Percentiles rank a stretch among this genome's conserved stretches.
phyloP scores from a whole-genome alignment of 1,284 basidiomycete species.

The Malassezia psittaci region DNA sequence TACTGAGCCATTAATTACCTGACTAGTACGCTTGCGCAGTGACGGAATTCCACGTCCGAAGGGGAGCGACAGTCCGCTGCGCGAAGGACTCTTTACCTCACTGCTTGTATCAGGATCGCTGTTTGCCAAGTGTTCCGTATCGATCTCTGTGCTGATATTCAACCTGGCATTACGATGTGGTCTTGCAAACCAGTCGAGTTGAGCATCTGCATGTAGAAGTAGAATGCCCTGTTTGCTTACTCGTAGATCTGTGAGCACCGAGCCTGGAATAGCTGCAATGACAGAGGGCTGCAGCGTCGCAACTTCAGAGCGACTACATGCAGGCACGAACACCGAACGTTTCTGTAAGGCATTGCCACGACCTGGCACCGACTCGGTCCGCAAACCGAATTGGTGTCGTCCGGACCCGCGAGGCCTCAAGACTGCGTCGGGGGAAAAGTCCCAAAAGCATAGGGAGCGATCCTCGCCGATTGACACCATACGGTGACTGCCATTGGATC shows the following conservation, averaged over 20 bases:
- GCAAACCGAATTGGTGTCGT: background rate
- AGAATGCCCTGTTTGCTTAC: background rate
- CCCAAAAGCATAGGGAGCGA: conserved; percentile 38
- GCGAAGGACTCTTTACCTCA: background rate
- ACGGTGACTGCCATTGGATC: conserved; percentile 46
- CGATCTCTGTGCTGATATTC: background rate
- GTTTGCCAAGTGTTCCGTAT: background rate
- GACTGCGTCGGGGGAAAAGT: conserved; percentile 22
- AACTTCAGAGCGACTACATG: conserved; percentile 5
- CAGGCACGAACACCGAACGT: background rate
- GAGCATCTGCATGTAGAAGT: conserved; percentile 11
- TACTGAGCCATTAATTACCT: background rate
- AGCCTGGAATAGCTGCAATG: background rate
- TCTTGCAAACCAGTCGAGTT: conserved; percentile 5
- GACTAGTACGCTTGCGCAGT: background rate
- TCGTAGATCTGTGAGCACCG: conserved; percentile 3
- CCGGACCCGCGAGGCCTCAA: conserved; percentile 2
- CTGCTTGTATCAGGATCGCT: background rate
- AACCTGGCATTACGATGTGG: background rate
- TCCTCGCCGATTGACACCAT: conserved; percentile 43
- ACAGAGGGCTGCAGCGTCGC: conserved; percentile 5
- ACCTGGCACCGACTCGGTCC: background rate
- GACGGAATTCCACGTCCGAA: background rate
- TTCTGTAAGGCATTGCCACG: background rate
- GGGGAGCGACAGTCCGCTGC: background rate